Evolutionary conservation across 2,329 filamentous ascomycete species (phyloP), one percentile per base, ranked within the genome.

Genomic region (Cryphonectria parasitica): DNA sequence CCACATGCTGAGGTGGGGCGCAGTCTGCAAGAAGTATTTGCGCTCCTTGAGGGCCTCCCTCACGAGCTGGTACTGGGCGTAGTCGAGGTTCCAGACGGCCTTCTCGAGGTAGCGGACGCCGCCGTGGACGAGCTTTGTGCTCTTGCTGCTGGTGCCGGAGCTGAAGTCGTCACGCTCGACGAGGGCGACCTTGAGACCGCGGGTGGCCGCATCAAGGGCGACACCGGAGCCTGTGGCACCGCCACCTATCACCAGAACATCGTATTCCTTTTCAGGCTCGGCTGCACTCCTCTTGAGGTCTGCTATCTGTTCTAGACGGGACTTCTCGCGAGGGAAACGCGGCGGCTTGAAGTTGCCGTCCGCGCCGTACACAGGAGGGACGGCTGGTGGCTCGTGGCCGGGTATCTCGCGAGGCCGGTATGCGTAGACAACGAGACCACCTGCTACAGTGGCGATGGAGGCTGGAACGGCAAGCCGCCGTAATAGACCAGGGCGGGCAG

Each of bases 101-200:
- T 96, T 96, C 80, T 96, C 93, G 71, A 96, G 85, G 79, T 95
- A 96, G 74, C 92, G 88, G 71, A 96, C 93, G 77, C 92, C 92
- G 75, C 92, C 92, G 81, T 96, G 92, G 25, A 96, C 93, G 67
- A 96, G 86, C 82, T 96, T 96, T 64, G 92, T 96, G 82, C 91
- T 94, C 84, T 95, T 95, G 80, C 91, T 93, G 83, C 91, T 94
- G 56, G 92, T 95, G 41, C 93, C 92, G 73, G 90, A 87, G 75
- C 90, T 91, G 79, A 95, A 96, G 81, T 96, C 92, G 79, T 95
- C 93, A 73, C 92, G 87, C 82, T 96, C 92, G 22, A 96, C 91
- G 66, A 95, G 82, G 17, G 93, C 92, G 71, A 96, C 92, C 81
- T 90, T 93, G 76, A 95, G 83, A 1, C 92, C 92, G 75, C 92